Evolutionary conservation across 1,284 basidiomycete species (phyloP).

Genomic region (Tetrapyrgos nigripes): DNA sequence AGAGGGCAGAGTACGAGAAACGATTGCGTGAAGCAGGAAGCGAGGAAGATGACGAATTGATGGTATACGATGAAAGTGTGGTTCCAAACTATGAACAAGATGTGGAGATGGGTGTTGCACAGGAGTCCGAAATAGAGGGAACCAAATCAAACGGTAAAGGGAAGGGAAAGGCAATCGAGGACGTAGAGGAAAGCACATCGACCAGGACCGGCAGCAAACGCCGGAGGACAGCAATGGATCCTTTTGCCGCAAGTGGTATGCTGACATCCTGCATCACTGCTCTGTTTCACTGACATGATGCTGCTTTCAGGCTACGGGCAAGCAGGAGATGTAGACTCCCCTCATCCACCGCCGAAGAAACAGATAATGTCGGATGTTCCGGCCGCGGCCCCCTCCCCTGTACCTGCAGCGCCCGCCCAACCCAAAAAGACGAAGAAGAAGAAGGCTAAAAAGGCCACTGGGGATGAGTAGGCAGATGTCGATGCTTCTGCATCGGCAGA

Average conservation of each 20-base stretch:
- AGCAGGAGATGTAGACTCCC: neutral
- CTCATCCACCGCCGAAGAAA: constrained; percentile 2
- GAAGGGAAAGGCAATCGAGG: constrained; percentile 46
- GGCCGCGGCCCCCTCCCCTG: constrained; percentile 2
- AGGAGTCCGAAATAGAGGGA: constrained; percentile 36
- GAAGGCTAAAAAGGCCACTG: constrained; percentile 25
- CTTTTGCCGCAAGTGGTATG: constrained; percentile 62
- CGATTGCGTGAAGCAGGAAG: constrained; percentile 54
- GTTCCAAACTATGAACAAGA: neutral
- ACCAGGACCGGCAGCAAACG: constrained; percentile 45
- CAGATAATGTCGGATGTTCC: neutral
- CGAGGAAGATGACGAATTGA: constrained; percentile 37
- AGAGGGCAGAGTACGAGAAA: constrained; percentile 66
- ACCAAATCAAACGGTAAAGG: constrained; percentile 38
- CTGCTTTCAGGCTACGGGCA: constrained; percentile 2
- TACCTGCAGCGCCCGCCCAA: neutral
- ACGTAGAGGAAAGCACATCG: constrained; percentile 24
- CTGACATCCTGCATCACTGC: neutral
- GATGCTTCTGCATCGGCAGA: neutral
- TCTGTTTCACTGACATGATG: neutral
- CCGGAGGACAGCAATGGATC: constrained; percentile 61
- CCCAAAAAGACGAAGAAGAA: constrained; percentile 30
- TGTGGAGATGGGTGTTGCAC: constrained; percentile 22
- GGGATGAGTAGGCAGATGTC: neutral
- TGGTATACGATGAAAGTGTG: neutral